Conservation (phyloP, 495 filamentous ascomycete genomes). For the Lasiosphaeriaceae sp. region DNA sequence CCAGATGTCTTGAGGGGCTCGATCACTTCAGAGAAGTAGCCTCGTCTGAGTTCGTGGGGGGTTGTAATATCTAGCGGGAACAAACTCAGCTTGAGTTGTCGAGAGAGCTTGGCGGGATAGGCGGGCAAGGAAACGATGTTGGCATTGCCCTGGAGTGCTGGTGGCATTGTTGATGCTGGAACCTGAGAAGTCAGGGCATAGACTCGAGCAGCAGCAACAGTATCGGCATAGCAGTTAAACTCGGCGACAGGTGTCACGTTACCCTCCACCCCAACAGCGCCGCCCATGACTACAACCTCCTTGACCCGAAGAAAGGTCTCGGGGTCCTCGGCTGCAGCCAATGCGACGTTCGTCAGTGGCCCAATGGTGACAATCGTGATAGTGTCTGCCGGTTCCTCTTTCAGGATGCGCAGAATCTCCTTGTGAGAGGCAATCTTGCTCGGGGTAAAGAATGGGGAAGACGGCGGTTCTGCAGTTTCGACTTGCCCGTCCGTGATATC, state of each 20-base stretch:
- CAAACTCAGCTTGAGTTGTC: slow-evolving; percentile 66
- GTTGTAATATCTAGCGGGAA: slow-evolving; percentile 91
- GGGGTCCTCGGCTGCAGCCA: slow-evolving; percentile 80
- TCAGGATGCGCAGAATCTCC: slow-evolving; percentile 80
- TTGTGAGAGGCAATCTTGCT: slow-evolving; percentile 68
- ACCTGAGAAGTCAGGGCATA: slow-evolving; percentile 82
- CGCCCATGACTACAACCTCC: slow-evolving; percentile 96
- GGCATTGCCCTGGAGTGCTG: slow-evolving; percentile 28
- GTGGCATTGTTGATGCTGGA: slow-evolving; percentile 67
- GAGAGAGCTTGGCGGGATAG: slow-evolving; percentile 64
- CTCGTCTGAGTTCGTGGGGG: slow-evolving; percentile 61
- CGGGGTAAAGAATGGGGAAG: slow-evolving; percentile 60
- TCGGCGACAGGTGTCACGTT: slow-evolving; percentile 79
- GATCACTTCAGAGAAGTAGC: slow-evolving; percentile 55
- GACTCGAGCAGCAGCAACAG: slow-evolving; percentile 79
- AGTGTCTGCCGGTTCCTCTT: slow-evolving; percentile 72
- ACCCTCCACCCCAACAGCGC: slow-evolving; percentile 70
- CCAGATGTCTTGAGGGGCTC: slow-evolving; percentile 45
- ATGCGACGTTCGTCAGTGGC: slow-evolving; percentile 84
- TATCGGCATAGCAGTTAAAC: slow-evolving; percentile 82
- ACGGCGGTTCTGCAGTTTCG: slow-evolving; percentile 36
- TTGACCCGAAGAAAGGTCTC: slow-evolving; percentile 84
- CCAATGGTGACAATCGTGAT: slow-evolving; percentile 88
- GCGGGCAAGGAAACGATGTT: slow-evolving; percentile 46
- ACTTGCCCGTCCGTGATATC: slow-evolving; percentile 39